Conservation (phyloP, 2,329 filamentous ascomycete genomes). For the Coleophoma crateriformis region DNA sequence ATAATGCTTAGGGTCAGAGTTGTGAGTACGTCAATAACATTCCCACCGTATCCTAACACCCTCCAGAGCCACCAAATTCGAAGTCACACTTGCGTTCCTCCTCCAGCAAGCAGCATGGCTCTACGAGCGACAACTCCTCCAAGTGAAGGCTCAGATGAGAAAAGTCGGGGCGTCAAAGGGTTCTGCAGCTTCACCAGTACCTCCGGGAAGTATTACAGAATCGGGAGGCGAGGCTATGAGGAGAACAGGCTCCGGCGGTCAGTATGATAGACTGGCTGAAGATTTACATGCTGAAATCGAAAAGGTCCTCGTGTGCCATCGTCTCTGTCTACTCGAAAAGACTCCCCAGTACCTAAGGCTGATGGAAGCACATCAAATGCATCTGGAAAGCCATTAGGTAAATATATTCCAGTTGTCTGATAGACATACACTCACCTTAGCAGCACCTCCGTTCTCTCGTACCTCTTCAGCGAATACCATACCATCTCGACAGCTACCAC, state of each 20-base stretch:
- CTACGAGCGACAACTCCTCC: slow-evolving; percentile 83
- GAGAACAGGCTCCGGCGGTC: slow-evolving; percentile 41
- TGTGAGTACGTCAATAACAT: slow-evolving; percentile 47
- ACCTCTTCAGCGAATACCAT: slow-evolving; percentile 24
- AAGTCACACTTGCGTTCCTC: slow-evolving; percentile 82
- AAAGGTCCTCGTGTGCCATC: slow-evolving; percentile 22
- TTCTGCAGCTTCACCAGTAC: slow-evolving; percentile 49
- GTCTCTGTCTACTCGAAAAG: slow-evolving; percentile 21
- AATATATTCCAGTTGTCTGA: not conserved
- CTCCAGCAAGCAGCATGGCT: slow-evolving; percentile 92
- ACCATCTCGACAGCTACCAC: slow-evolving; percentile 18
- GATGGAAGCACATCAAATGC: slow-evolving; percentile 16
- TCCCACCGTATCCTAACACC: slow-evolving; percentile 4
- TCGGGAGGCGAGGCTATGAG: slow-evolving; percentile 42
- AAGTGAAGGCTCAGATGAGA: slow-evolving; percentile 85
- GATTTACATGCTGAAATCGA: slow-evolving; percentile 6
- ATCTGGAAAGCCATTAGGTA: slow-evolving; percentile 17
- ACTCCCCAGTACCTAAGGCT: slow-evolving; percentile 17
- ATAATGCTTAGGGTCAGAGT: slow-evolving; percentile 57
- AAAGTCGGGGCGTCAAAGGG: slow-evolving; percentile 58
- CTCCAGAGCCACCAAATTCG: slow-evolving; percentile 64
- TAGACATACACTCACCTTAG: slow-evolving; percentile 5
- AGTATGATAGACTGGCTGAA: not conserved
- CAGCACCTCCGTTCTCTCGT: slow-evolving; percentile 24
- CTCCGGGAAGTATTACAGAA: slow-evolving; percentile 40